These are phyloP conservation scores for Talaromyces borbonicus DNA, from an alignment of 495 filamentous ascomycete genomes.

Conservation along the genomic window DNA sequence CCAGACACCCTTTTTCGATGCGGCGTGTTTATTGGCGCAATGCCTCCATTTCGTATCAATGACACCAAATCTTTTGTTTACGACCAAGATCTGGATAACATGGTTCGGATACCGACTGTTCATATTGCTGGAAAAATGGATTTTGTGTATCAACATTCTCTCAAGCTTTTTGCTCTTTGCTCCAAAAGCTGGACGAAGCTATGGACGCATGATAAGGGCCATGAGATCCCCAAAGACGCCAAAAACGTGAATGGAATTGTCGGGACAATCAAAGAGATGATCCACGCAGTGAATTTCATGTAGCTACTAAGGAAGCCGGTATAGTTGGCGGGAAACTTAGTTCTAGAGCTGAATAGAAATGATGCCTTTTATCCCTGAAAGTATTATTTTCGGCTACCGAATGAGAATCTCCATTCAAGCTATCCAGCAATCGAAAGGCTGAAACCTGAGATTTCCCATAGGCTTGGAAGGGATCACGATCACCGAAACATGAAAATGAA, in stretches of 20 bases:
- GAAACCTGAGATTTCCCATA: too few relatives aligned
- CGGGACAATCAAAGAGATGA: background rate
- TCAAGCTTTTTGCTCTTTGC: constrained; percentile 22
- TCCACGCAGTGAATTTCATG: too few relatives aligned
- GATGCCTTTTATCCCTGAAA: too few relatives aligned
- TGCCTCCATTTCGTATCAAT: constrained; percentile 24
- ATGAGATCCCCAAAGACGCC: constrained; percentile 23
- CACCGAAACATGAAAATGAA: too few relatives aligned
- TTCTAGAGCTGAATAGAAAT: too few relatives aligned
- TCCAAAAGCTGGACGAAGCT: constrained; percentile 13
- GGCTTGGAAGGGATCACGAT: too few relatives aligned
- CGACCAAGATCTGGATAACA: constrained; percentile 15
- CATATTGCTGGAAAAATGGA: constrained; percentile 21
- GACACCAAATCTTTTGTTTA: constrained; percentile 15
- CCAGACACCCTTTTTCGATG: constrained; percentile 17
- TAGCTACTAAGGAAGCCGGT: too few relatives aligned
- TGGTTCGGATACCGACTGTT: constrained; percentile 20
- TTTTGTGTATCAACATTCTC: constrained; percentile 18
- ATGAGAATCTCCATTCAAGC: too few relatives aligned
- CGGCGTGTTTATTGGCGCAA: constrained; percentile 27
- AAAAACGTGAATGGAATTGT: constrained; percentile 20
- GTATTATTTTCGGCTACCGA: too few relatives aligned
- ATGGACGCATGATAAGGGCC: constrained; percentile 22
- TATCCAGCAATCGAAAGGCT: too few relatives aligned
- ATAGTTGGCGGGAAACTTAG: too few relatives aligned